Base-by-base conservation (phyloP, 164 flowering plant species). In the Kalanchoe fedtschenkoi region DNA sequence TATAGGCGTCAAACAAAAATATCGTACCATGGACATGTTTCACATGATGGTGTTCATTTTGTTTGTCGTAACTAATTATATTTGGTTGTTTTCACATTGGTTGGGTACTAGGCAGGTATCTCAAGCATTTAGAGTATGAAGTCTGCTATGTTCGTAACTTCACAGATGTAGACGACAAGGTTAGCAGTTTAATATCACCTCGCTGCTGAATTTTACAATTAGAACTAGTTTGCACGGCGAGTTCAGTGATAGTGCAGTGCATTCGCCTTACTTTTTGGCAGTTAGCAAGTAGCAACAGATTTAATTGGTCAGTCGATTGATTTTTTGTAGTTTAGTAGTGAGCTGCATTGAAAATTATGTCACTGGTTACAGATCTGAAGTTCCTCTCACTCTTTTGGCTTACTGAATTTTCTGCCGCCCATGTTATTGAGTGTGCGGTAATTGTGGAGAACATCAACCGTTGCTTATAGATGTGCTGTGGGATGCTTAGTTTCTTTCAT, bases 91-190 rank as follows among this genome's bases (percentile, higher is more conserved):
- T 51, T 51, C 13, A 32, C 56, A 14, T 51, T 26, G 32, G 58
- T 67, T 74, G 76, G 71, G 63, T 37, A 76, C 77, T 81, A 75
- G 80, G 84, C 88, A 91, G 97, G 78, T 87, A 88, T 61, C 79
- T 91, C 38, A 82, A 63, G 81, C 75, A 80, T 74, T 69, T 88
- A 83, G 84, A 77, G 5, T 91, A 81, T 72, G 88, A 91, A 66
- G 96, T 91, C 16, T 67, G 68, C 68, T 91, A 91, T 76, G 91
- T 91, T 38, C 93, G 97, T 26, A 91, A 91, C 70, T 88, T 91
- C 78, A 88, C 97, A 3, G 97, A 91, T 77, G 96, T 91, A 53
- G 97, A 91, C 77, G 97, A 88, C 76, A 91, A 91, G 89, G 97
- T 83, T 37, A 75, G 84, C 67, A 34, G 14, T 58, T 58, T n/a